phyloP scores from a whole-genome alignment of 768 basidiomycete species.

The Pulveroboletus sp. region DNA sequence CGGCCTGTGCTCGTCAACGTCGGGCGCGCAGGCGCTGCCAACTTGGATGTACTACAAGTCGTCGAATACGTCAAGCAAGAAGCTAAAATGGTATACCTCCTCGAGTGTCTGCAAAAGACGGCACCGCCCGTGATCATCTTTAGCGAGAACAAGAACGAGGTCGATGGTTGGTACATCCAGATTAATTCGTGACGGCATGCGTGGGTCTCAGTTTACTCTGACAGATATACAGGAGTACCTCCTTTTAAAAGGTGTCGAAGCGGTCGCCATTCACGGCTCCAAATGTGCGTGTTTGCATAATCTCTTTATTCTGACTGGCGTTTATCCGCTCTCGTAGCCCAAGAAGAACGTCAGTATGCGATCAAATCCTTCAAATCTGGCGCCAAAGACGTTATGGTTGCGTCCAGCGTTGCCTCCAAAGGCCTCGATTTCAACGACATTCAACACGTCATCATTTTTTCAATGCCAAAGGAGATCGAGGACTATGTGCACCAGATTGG shows the following conservation, averaged over 20 bases:
- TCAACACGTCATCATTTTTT: slow-evolving; percentile 98
- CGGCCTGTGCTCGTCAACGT: slow-evolving; percentile 95
- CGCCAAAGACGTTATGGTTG: slow-evolving; percentile 99
- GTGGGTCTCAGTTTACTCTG: not conserved
- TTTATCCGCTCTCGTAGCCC: slow-evolving; percentile 51
- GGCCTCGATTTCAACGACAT: slow-evolving; percentile 99
- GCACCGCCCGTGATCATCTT: slow-evolving; percentile 98
- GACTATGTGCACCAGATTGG: slow-evolving; percentile 99
- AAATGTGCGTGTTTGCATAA: slow-evolving; percentile 60
- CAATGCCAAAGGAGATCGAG: slow-evolving; percentile 99
- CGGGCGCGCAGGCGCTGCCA: slow-evolving; percentile 96
- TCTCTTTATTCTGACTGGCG: not conserved
- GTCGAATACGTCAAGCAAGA: slow-evolving; percentile 99
- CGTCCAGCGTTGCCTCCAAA: slow-evolving; percentile 96
- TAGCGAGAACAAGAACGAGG: slow-evolving; percentile 99
- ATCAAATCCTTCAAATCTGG: slow-evolving; percentile 98
- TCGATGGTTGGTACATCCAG: slow-evolving; percentile 69
- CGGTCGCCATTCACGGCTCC: slow-evolving; percentile 97
- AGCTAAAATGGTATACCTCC: slow-evolving; percentile 98
- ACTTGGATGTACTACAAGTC: slow-evolving; percentile 92
- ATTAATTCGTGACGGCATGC: not conserved
- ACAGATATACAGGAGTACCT: slow-evolving; percentile 98
- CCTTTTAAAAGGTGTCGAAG: slow-evolving; percentile 94
- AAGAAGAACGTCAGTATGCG: slow-evolving; percentile 98
- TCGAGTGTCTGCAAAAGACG: slow-evolving; percentile 98